Percentiles rank a stretch among this genome's conserved stretches.
These are phyloP conservation scores for Aspergillus bertholletiae DNA, from an alignment of 495 filamentous ascomycete genomes.

Conservation along the genomic window DNA sequence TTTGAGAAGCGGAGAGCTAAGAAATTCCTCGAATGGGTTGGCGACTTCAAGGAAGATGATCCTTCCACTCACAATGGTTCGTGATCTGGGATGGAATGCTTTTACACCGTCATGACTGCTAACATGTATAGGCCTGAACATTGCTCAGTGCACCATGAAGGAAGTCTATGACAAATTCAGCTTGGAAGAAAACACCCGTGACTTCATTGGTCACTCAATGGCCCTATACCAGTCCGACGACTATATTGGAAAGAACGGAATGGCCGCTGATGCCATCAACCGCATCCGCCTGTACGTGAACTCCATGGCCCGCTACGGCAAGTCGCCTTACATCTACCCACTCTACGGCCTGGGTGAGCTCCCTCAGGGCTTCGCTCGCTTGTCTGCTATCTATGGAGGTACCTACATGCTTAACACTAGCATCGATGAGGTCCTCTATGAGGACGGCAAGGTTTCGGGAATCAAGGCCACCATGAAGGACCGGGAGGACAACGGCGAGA, in stretches of 20 bases:
- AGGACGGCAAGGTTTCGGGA: conserved; percentile 74
- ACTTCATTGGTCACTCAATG: conserved; percentile 98
- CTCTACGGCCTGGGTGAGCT: conserved; percentile 97
- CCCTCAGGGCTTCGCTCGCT: conserved; percentile 94
- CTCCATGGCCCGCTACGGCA: conserved; percentile 96
- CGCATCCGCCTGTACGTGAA: conserved; percentile 96
- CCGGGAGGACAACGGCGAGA: conserved; percentile 65
- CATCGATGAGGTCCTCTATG: conserved; percentile 84
- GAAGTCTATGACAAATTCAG: conserved; percentile 98
- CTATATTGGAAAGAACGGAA: conserved; percentile 71
- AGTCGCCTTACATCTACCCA: conserved; percentile 98
- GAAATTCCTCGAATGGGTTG: conserved; percentile 96
- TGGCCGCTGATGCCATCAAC: conserved; percentile 80
- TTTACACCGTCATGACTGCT: conserved; percentile 8
- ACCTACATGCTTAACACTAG: conserved; percentile 98
- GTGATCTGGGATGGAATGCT: conserved; percentile 19
- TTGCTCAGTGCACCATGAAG: conserved; percentile 80
- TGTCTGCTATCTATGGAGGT: conserved; percentile 96
- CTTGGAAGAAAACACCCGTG: conserved; percentile 84
- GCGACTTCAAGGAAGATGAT: conserved; percentile 81
- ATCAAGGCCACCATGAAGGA: conserved; percentile 98
- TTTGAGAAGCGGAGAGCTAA: conserved; percentile 98
- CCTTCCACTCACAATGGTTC: conserved; percentile 81
- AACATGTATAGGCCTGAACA: conserved; percentile 65
- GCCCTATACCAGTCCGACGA: conserved; percentile 87